Evolutionary conservation across 768 basidiomycete genomes (phyloP), one percentile per base, ranked within the genome.

Genomic region (Russula virescens): DNA sequence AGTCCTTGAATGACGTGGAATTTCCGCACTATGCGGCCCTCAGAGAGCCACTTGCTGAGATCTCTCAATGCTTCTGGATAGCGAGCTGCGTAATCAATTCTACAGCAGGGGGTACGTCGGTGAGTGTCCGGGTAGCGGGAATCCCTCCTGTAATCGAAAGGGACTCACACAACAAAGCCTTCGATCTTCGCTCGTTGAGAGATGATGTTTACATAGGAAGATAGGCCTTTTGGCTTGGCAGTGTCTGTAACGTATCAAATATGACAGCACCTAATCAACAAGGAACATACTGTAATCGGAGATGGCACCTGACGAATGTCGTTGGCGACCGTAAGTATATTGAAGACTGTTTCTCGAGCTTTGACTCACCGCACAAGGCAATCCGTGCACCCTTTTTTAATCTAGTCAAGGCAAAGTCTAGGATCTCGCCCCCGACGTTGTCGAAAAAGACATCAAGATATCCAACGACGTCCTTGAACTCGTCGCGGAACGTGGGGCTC

Each of bases 381-480:
- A 97, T 82, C 58, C 94, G 78, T 5, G 93, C 94, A 47, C 83
- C 76, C 71, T 84, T 80, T 46, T 93, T 92, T 69, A 98, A 71
- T 55, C 88, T 78, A 26, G 82, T 82, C 61, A 97, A 74, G 49
- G 83, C 81, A 68, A 94, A 78, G 71, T 96, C 88, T 59, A 98
- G 77, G 43, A 93, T 89, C 34, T 91, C 88, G 3, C 89, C 88
- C 71, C 78, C 86, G 55, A 91, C 89, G 63, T 91, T 91, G 71
- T 93, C 91, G 68, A 94, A 94, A 72, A 78, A 92, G 1, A 89
- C 88, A 67, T 95, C 90, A n/a, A 93, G 67, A 67, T 85, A 89
- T 3, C 89, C 89, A 50, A 89, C 80, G 16, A 74, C 66, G 46
- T 80, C 75, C 74, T 86, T 90, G 74, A 96, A 85, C 50, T 94